Conservation (phyloP, 2,329 filamentous ascomycete genomes). For the Chaetomium sp. region DNA sequence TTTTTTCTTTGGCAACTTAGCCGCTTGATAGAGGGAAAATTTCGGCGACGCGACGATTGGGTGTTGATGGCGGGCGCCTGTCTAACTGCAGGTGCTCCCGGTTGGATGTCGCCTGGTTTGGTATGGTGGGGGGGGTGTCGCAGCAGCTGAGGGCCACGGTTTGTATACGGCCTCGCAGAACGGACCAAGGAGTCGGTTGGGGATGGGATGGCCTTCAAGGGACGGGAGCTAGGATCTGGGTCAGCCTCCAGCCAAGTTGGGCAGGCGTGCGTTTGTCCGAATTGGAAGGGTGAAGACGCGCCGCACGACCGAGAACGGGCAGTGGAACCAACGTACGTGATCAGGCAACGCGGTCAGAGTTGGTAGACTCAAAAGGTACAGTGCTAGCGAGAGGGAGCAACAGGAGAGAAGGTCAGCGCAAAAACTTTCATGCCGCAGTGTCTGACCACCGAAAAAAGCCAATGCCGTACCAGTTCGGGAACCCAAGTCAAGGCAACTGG, state of each 20-base stretch:
- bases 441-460: constrained; percentile 28
- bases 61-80: constrained; percentile 29
- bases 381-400: constrained; percentile 17
- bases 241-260: constrained; percentile 31
- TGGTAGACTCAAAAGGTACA: constrained; percentile 23
- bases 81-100: constrained; percentile 30
- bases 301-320: constrained; percentile 34
- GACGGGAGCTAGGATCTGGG: constrained; percentile 24
- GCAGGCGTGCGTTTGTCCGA: constrained; percentile 31
- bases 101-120: constrained; percentile 25
- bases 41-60: constrained; percentile 35
- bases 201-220: constrained; percentile 1
- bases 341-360: constrained; percentile 16
- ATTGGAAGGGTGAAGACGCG: constrained; percentile 25
- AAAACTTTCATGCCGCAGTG: constrained; percentile 29
- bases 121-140: constrained; percentile 28
- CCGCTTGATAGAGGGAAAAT: constrained; percentile 36
- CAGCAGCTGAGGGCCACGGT: constrained; percentile 31
- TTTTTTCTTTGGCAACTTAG: constrained; percentile 35
- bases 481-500: constrained; percentile 19
- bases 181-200: constrained; percentile 28
- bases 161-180: constrained; percentile 31
- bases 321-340: constrained; percentile 21
- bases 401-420: constrained; percentile 24
- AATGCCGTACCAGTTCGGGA: constrained; percentile 23